Base-by-base conservation (phyloP, 129 eudicot species). In the Silybum marianum region DNA sequence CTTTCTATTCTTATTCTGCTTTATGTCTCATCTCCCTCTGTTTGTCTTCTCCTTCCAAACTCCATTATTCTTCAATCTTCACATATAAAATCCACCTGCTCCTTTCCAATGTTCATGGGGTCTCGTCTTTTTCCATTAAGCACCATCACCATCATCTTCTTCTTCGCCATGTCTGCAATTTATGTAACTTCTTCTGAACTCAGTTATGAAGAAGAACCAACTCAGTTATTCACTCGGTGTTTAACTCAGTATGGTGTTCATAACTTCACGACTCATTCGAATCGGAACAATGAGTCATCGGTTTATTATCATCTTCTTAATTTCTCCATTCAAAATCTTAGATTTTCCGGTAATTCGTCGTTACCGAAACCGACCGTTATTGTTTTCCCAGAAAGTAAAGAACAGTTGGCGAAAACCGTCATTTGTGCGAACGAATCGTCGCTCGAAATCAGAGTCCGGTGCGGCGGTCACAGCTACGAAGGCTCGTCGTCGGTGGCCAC, bases 381-480 rank as follows among this genome's bases (percentile, higher is more conserved):
- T 16, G 80, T 94, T 7, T 36, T 92, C 74, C 98, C 98, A 0
- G 81, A 85, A 60, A 92, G 69, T 25, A 90, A 84, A 78, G 87
- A 89, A 24, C 86, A 90, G 86, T 77, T 92, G 3, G 76, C 84
- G 1, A 76, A 77, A 69, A 81, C 68, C 18, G 85, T 95, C 3
- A 13, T 75, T 1, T 88, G 97, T 71, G 89, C 90, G 10, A 76
- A 82, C 71, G 21, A 74, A 63, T 78, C 87, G 3, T 30, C 83
- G 0, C 67, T 80, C 0, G 91, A 92, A 72, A 88, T 95, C 44
- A 84, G 93, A 72, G 87, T 92, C 12, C 75, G 96, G 81, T 80
- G 92, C 25, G 97, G 98, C 0, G 98, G 98, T 24, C 97, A 95
- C 14, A 92, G 96, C 81, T 92, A 90, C 10, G 97, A 92, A 72